phyloP scores from a whole-genome alignment of 2,329 filamentous ascomycete species.

The Ceratocystiopsis sp. region DNA sequence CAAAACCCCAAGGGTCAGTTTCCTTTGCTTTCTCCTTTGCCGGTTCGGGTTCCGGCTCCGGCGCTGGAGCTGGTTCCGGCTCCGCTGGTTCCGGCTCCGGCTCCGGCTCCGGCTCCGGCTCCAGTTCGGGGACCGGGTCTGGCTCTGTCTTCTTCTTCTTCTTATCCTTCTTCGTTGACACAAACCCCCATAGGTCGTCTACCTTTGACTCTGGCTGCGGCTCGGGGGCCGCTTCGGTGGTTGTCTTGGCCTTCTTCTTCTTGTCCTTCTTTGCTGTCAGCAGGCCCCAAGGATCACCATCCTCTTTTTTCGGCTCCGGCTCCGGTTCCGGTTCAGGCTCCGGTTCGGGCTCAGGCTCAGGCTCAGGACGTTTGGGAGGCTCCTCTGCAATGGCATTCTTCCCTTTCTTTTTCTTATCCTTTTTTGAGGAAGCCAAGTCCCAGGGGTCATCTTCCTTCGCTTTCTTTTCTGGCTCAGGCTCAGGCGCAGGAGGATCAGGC shows the following conservation, averaged over 20 bases:
- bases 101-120: constrained; percentile 19
- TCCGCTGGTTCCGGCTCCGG: constrained; percentile 24
- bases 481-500: constrained; percentile 5
- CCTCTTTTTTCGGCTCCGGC: background rate
- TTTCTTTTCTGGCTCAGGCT: constrained; percentile 4
- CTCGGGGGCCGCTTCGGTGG: constrained; percentile 1
- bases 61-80: constrained; percentile 27
- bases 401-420: constrained; percentile 13
- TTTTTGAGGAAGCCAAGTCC: constrained; percentile 5
- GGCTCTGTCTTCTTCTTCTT: constrained; percentile 13
- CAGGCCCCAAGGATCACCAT: constrained; percentile 2
- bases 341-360: constrained; percentile 5
- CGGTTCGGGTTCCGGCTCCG: constrained; percentile 31
- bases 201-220: constrained; percentile 1
- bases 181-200: constrained; percentile 12
- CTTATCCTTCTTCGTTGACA: constrained; percentile 9
- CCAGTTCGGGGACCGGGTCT: constrained; percentile 23
- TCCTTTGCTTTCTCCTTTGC: constrained; percentile 15
- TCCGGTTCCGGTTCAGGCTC: constrained; percentile 11
- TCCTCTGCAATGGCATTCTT: constrained; percentile 7
- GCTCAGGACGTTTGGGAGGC: background rate
- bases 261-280: constrained; percentile 2
- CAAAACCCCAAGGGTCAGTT: too few species aligned
- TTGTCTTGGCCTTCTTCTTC: constrained; percentile 3
- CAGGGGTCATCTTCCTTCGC: constrained; percentile 3